Evolutionary conservation across 805 yeast genomes (phyloP), one percentile per base, ranked within the genome.

Genomic region (Myxozyma vanderwaltii): DNA sequence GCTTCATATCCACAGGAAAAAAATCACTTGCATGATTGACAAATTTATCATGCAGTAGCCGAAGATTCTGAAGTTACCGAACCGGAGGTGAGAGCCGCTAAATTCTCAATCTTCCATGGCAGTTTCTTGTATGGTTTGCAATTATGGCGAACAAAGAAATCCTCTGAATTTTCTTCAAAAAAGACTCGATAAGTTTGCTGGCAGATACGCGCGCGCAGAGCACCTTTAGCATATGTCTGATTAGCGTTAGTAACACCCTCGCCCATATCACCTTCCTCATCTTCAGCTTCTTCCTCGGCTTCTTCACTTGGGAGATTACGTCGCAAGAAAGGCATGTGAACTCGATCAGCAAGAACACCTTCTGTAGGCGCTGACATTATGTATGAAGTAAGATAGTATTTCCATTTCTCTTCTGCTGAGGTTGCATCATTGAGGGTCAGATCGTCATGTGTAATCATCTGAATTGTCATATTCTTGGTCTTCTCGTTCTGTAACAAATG

Each of bases 351-450:
- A 17, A 90, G 85, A 17, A 94, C 87, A 31, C 98, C 98, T 73
- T 94, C 99, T 1, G 99, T 94, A 39, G 99, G 98, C 69, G 90
- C 96, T 2, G 96, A 87, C 88, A 94, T 87, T 44, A 91, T 82
- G 72, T 88, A 94, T 44, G 96, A 88, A 0, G 98, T 92, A 51
- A 94, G 81, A 71, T 94, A 94, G 76, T 94, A 92, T 71, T 90
- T 91, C 88, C 96, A 94, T 68, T 82, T 83, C 64, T 89, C 95
- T 67, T 88, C 92, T 2, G 84, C 82, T 23, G 85, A 81, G 66
- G 79, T 77, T 10, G 81, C 78, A 64, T 88, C 89, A 59, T 86
- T 86, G 69, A 91, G 80, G 0, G 98, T 91, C 67, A 91, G 76
- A 70, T 92, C 98, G 69, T 90, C 96, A 45, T 89, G 77, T 8